Conservation (phyloP, 2,329 filamentous ascomycete genomes). For the Tolypocladium pustulatum region DNA sequence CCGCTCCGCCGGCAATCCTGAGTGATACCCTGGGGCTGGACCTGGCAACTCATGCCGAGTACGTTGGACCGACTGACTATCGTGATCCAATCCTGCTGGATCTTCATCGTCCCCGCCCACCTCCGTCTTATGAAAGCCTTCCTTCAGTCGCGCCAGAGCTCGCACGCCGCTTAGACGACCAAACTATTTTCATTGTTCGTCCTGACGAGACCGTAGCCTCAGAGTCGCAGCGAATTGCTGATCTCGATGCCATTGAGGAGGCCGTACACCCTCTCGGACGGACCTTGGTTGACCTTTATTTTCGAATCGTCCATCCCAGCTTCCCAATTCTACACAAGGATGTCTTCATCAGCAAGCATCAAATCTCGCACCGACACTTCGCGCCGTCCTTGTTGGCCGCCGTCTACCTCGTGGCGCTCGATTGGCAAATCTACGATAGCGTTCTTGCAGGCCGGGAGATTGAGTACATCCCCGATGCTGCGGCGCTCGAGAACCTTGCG, state of each 20-base stretch:
- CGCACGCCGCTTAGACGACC: slow-evolving; percentile 21
- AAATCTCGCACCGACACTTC: slow-evolving; percentile 44
- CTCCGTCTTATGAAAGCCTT: slow-evolving; percentile 5
- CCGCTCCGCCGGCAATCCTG: slow-evolving; percentile 18
- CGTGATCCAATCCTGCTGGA: slow-evolving; percentile 47
- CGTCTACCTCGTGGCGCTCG: slow-evolving; percentile 51
- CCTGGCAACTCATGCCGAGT: slow-evolving; percentile 47
- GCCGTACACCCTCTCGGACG: slow-evolving; percentile 53
- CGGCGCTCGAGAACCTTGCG: slow-evolving; percentile 25
- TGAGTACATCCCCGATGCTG: slow-evolving; percentile 17
- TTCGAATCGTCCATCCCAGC: slow-evolving; percentile 48
- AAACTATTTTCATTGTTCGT: slow-evolving; percentile 24
- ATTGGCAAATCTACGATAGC: slow-evolving; percentile 50
- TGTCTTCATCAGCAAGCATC: slow-evolving; percentile 52
- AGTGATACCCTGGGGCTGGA: slow-evolving; percentile 42
- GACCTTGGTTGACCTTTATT: slow-evolving; percentile 56
- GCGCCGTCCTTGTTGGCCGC: slow-evolving; percentile 48
- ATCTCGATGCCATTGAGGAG: slow-evolving; percentile 44
- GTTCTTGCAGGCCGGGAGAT: slow-evolving; percentile 27
- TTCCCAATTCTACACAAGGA: slow-evolving; percentile 51
- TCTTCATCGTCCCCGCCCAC: slow-evolving; percentile 34
- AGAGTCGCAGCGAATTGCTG: slow-evolving; percentile 28
- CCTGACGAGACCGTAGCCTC: slow-evolving; percentile 23
- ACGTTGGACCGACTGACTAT: slow-evolving; percentile 48
- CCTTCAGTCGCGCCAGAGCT: slow-evolving; percentile 9